Evolutionary conservation across 78 protist genomes (phyloP).

Genomic region (Pelomyxa schiedti): DNA sequence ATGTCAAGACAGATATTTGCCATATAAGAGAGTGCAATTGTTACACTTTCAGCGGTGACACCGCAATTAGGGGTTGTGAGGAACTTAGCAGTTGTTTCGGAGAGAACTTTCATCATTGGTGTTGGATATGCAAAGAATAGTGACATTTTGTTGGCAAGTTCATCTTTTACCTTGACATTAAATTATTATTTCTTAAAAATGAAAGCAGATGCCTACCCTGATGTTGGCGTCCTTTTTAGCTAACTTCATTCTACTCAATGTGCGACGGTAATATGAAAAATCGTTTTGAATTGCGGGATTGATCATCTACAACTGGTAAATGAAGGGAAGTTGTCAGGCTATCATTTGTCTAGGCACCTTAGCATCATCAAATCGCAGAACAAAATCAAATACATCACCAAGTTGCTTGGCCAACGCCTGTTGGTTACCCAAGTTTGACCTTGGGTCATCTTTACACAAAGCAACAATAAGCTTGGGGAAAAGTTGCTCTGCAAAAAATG

Average conservation of each 20-base stretch:
- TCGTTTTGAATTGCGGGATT: slow-evolving; percentile 75
- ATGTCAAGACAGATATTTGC: slow-evolving; percentile 59
- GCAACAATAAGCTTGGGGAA: slow-evolving; percentile 59
- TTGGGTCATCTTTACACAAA: slow-evolving; percentile 49
- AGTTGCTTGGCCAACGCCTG: slow-evolving; percentile 75
- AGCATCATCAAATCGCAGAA: slow-evolving; percentile 59
- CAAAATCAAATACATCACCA: slow-evolving; percentile 66
- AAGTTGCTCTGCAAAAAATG: neutral
- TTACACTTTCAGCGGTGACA: slow-evolving; percentile 24
- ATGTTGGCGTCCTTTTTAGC: slow-evolving; percentile 34
- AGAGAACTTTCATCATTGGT: slow-evolving; percentile 65
- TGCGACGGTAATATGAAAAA: slow-evolving; percentile 68
- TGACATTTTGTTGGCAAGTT: slow-evolving; percentile 65
- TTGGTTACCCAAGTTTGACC: slow-evolving; percentile 28
- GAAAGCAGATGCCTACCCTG: too few relatives aligned
- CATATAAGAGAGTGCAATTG: slow-evolving; percentile 38
- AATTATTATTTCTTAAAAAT: neutral
- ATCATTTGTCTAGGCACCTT: too few relatives aligned
- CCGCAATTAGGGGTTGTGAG: slow-evolving; percentile 8
- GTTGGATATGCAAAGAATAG: slow-evolving; percentile 73
- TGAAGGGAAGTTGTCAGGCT: too few relatives aligned
- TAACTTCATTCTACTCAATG: slow-evolving; percentile 56
- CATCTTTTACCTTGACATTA: slow-evolving; percentile 50
- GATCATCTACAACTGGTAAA: slow-evolving; percentile 26
- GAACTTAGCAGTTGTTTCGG: slow-evolving; percentile 54